Evolutionary conservation across 768 basidiomycete species (phyloP).

Genomic region (Clathrus columnatus): DNA sequence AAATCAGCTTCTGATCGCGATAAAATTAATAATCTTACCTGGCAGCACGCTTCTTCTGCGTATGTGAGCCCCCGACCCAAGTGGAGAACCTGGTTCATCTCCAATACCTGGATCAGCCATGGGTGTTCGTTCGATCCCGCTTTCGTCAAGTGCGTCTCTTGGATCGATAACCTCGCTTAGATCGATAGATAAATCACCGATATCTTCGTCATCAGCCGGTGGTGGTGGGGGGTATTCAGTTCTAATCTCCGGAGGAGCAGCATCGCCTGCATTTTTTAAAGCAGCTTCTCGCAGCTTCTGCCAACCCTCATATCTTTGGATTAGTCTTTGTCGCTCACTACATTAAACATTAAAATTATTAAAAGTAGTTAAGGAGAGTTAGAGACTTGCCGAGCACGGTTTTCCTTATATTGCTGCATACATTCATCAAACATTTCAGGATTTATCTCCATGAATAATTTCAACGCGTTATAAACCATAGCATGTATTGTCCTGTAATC

Average conservation of each 20-base stretch:
- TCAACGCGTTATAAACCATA: constrained; percentile 98
- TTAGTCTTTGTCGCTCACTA: constrained; percentile 84
- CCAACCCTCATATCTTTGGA: constrained; percentile 85
- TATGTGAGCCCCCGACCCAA: constrained; percentile 65
- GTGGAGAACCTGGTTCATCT: constrained; percentile 49
- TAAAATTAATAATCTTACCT: constrained; percentile 34
- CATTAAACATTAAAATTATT: background rate
- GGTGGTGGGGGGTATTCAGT: constrained; percentile 67
- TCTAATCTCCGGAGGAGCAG: constrained; percentile 61
- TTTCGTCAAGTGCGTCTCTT: constrained; percentile 64
- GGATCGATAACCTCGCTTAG: constrained; percentile 66
- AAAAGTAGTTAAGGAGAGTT: background rate
- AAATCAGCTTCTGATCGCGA: background rate
- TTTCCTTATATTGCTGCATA: constrained; percentile 88
- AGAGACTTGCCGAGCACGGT: constrained; percentile 65
- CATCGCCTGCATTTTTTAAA: constrained; percentile 57
- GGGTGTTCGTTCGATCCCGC: constrained; percentile 79
- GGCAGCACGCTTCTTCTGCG: constrained; percentile 93
- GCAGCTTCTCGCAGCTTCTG: constrained; percentile 74
- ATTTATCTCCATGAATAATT: constrained; percentile 98
- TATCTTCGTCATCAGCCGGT: constrained; percentile 73
- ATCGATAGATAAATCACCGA: constrained; percentile 84
- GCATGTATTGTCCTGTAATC: constrained; percentile 85
- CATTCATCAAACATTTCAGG: constrained; percentile 91
- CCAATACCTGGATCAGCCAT: constrained; percentile 84